phyloP scores from a whole-genome alignment of 2,329 filamentous ascomycete genomes.

The Venturiaceae sp. region DNA sequence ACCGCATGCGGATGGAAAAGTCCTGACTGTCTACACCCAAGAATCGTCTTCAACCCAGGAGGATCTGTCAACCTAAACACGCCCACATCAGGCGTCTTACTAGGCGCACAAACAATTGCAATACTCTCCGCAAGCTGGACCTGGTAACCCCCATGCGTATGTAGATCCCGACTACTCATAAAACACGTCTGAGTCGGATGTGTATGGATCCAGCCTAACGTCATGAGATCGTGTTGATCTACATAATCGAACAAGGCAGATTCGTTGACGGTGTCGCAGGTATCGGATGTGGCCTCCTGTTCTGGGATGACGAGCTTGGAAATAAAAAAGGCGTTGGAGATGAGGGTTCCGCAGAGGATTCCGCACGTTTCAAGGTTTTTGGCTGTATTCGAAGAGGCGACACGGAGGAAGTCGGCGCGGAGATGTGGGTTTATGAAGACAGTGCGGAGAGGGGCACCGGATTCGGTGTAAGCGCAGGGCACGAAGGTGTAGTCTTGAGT shows the following conservation, averaged over 20 bases:
- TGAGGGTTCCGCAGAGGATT: conserved; percentile 80
- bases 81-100: conserved; percentile 32
- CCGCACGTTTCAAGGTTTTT: conserved; percentile 89
- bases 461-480: conserved; percentile 81
- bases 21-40: conserved; percentile 66
- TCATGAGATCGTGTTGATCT: conserved; percentile 70
- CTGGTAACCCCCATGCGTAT: conserved; percentile 91
- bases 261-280: conserved; percentile 89
- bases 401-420: conserved; percentile 61
- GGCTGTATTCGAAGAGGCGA: conserved; percentile 68
- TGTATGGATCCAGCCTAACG: conserved; percentile 96
- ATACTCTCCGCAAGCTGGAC: conserved; percentile 95
- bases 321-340: conserved; percentile 91
- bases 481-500: conserved; percentile 62
- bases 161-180: conserved; percentile 88
- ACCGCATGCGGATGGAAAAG: conserved; percentile 74
- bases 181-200: conserved; percentile 96
- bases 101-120: conserved; percentile 90
- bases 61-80: conserved; percentile 91
- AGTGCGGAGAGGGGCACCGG: conserved; percentile 74
- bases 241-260: conserved; percentile 80
- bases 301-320: conserved; percentile 82
- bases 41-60: conserved; percentile 75
- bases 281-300: conserved; percentile 82
- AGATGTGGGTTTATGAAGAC: conserved; percentile 76